Percentiles rank a stretch among this genome's conserved stretches.
Evolutionary conservation across 768 basidiomycete species (phyloP).

Genomic region (Kwoniella shandongensis): DNA sequence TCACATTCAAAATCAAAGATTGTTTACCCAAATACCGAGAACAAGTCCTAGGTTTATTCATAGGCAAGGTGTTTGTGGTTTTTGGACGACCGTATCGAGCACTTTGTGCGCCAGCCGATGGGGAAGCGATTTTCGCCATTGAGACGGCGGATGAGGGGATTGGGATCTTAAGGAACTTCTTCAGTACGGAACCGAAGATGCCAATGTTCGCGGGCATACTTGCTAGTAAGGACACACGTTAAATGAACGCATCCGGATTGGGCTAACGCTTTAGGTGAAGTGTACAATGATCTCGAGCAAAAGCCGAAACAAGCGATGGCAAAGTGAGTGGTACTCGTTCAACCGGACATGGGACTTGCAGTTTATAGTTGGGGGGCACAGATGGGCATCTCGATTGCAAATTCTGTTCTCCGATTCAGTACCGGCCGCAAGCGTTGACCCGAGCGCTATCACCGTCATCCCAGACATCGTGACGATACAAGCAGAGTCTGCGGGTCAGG

Average conservation of each 20-base stretch:
- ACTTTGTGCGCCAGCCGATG: conserved; percentile 31
- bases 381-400: conserved; percentile 41
- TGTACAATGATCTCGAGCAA: conserved; percentile 30
- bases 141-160: conserved; percentile 23
- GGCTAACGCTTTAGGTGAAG: too few species aligned
- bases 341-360: too few species aligned
- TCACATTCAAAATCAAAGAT: conserved; percentile 28
- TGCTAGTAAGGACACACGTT: conserved; percentile 19
- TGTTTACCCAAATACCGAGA: background rate
- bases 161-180: conserved; percentile 1
- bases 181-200: conserved; percentile 10
- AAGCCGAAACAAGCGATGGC: conserved; percentile 44
- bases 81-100: conserved; percentile 37
- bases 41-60: conserved; percentile 20
- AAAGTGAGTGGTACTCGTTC: conserved; percentile 28
- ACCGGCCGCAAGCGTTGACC: conserved; percentile 20
- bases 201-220: conserved; percentile 20
- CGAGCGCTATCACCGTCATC: conserved; percentile 13
- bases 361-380: too few species aligned
- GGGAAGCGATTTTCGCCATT: conserved; percentile 25
- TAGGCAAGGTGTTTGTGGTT: conserved; percentile 31
- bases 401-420: conserved; percentile 42
- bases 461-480: conserved; percentile 26
- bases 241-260: too few species aligned
- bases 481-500: conserved; percentile 3